A percentile compares a stretch with the other conserved stretches of the same genome.
These are phyloP conservation scores for Claviceps pazoutovae DNA, from an alignment of 2,329 filamentous ascomycete genomes.

Conservation along the genomic window DNA sequence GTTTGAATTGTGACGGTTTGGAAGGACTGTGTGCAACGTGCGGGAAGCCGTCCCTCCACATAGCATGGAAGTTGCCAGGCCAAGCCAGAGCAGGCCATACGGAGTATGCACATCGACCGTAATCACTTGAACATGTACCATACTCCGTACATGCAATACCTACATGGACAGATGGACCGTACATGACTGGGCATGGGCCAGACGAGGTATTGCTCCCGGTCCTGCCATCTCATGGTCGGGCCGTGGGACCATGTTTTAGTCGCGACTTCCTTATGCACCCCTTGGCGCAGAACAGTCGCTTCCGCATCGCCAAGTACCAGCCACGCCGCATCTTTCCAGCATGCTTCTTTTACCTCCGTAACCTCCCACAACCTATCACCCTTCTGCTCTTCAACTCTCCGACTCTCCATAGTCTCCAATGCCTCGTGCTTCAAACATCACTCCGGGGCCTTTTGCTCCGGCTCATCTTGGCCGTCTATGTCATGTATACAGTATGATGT, in stretches of 20 bases:
- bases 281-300: background rate
- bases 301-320: too few species aligned
- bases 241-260: background rate
- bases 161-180: too few species aligned
- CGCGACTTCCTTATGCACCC: background rate
- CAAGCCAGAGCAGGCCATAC: too few species aligned
- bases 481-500: background rate
- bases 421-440: background rate
- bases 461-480: too few species aligned
- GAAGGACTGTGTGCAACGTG: background rate
- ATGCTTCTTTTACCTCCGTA: too few species aligned
- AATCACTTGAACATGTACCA: background rate
- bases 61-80: background rate
- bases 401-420: too few species aligned
- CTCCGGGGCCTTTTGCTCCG: slow-evolving; percentile 1
- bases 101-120: background rate
- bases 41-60: background rate
- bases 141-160: too few species aligned
- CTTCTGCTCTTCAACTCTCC: too few species aligned
- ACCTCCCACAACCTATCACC: too few species aligned
- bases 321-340: too few species aligned
- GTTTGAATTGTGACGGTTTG: slow-evolving; percentile 1
- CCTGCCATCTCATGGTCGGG: background rate
- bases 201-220: background rate
- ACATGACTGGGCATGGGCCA: too few species aligned